phyloP scores from a whole-genome alignment of 192 early-diverging fungal species.

The Podila epicladia region DNA sequence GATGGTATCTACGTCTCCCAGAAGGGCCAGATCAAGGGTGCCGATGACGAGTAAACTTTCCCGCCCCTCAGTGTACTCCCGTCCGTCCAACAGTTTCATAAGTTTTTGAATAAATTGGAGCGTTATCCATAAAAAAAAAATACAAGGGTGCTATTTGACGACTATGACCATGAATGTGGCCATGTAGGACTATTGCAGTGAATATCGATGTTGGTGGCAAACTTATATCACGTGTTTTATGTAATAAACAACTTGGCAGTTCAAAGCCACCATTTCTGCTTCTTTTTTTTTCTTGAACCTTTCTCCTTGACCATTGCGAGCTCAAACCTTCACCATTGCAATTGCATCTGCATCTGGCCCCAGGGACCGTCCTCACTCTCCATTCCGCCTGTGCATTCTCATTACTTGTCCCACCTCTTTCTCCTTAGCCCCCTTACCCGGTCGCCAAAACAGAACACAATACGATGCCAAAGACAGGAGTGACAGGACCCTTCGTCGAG shows the following conservation, averaged over 20 bases:
- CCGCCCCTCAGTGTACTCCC: neutral
- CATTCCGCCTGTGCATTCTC: neutral
- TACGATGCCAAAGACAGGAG: slow-evolving; percentile 22
- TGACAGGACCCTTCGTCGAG: slow-evolving; percentile 35
- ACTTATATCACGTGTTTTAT: neutral
- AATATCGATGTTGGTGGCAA: no score
- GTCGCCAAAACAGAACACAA: neutral
- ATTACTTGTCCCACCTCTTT: neutral
- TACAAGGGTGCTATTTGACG: no score
- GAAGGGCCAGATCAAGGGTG: slow-evolving; percentile 70
- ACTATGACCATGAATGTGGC: no score
- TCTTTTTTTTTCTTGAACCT: neutral
- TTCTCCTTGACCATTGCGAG: neutral
- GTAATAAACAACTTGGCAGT: neutral
- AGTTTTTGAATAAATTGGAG: slow-evolving; percentile 5
- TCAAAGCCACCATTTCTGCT: neutral
- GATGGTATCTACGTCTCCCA: slow-evolving; percentile 98
- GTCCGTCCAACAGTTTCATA: neutral
- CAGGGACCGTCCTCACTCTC: slow-evolving; percentile 1
- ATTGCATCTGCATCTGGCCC: neutral
- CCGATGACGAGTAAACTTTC: slow-evolving; percentile 63
- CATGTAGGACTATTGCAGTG: no score
- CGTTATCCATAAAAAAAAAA: neutral
- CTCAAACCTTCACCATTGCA: slow-evolving; percentile 1
- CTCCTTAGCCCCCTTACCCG: neutral